Evolutionary conservation across 768 basidiomycete genomes (phyloP).

Genomic region (Trametes punicea): DNA sequence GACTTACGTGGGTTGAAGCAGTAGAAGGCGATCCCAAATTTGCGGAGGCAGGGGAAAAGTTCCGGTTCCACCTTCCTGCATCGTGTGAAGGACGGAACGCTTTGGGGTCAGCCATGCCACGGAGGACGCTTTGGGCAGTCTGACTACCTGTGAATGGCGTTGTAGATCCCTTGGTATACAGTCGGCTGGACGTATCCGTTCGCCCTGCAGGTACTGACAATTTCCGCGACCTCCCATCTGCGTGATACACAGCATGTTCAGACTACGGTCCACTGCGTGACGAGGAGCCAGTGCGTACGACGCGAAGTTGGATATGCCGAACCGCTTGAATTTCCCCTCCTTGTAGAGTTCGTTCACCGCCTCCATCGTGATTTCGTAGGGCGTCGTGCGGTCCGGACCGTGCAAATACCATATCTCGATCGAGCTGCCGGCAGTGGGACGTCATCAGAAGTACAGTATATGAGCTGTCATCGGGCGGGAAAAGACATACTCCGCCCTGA

Average conservation of each 20-base stretch:
- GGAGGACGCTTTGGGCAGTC: not conserved
- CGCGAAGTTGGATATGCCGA: constrained; percentile 44
- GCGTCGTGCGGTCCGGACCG: constrained; percentile 40
- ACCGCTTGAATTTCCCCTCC: constrained; percentile 49
- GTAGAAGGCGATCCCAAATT: constrained; percentile 40
- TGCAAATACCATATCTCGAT: constrained; percentile 51
- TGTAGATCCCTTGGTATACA: constrained; percentile 48
- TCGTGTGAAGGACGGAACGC: too few relatives aligned
- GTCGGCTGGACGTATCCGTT: constrained; percentile 48
- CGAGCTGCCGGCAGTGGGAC: constrained; percentile 7
- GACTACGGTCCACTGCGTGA: not conserved
- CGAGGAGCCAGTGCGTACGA: constrained; percentile 29
- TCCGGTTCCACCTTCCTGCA: constrained; percentile 33
- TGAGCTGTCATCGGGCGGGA: not conserved
- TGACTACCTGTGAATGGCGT: constrained; percentile 35
- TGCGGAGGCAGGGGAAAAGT: constrained; percentile 41
- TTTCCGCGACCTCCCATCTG: constrained; percentile 45
- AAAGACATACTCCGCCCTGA: constrained; percentile 43
- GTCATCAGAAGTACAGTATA: not conserved
- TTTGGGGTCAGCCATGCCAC: too few relatives aligned
- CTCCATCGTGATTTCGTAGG: constrained; percentile 45
- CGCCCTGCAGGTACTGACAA: constrained; percentile 37
- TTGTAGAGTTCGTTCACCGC: constrained; percentile 47
- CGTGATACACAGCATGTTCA: not conserved
- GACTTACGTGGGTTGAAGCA: constrained; percentile 39